phyloP scores from a whole-genome alignment of 2,329 filamentous ascomycete genomes.

The Huntiella decipiens region DNA sequence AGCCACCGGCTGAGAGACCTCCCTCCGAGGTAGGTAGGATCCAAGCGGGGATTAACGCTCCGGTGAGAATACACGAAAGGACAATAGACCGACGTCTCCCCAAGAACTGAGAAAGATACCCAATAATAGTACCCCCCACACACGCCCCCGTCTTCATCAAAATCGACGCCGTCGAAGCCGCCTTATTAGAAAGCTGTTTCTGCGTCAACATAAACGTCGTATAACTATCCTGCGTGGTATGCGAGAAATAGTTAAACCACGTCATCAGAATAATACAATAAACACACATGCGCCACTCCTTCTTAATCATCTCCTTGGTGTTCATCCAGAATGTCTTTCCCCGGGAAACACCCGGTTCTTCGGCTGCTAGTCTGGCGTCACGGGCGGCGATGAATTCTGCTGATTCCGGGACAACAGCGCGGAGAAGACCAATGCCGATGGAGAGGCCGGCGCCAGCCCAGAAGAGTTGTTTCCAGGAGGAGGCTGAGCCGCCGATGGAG shows the following conservation, averaged over 20 bases:
- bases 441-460: slow-evolving; percentile 53
- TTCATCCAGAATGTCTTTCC: slow-evolving; percentile 55
- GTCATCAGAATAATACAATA: slow-evolving; percentile 68
- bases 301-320: slow-evolving; percentile 44
- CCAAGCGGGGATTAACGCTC: slow-evolving; percentile 47
- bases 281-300: slow-evolving; percentile 59
- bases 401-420: slow-evolving; percentile 53
- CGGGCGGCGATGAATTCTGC: slow-evolving; percentile 56
- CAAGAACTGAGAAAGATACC: slow-evolving; percentile 56
- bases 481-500: slow-evolving; percentile 42
- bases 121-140: slow-evolving; percentile 52
- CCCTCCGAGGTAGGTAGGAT: slow-evolving; percentile 43
- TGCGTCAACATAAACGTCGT: slow-evolving; percentile 61
- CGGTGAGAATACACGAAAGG: slow-evolving; percentile 38
- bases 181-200: slow-evolving; percentile 46
- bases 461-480: slow-evolving; percentile 59
- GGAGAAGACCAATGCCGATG: slow-evolving; percentile 47
- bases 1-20: slow-evolving; percentile 42
- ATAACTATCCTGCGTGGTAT: slow-evolving; percentile 65
- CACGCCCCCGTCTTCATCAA: slow-evolving; percentile 64
- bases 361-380: slow-evolving; percentile 22
- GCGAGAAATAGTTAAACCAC: slow-evolving; percentile 57
- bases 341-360: slow-evolving; percentile 36
- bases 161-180: slow-evolving; percentile 56
- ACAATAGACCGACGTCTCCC: slow-evolving; percentile 55